phyloP scores from a whole-genome alignment of 352 stramenopile species.

The Globisporangium middletonii region DNA sequence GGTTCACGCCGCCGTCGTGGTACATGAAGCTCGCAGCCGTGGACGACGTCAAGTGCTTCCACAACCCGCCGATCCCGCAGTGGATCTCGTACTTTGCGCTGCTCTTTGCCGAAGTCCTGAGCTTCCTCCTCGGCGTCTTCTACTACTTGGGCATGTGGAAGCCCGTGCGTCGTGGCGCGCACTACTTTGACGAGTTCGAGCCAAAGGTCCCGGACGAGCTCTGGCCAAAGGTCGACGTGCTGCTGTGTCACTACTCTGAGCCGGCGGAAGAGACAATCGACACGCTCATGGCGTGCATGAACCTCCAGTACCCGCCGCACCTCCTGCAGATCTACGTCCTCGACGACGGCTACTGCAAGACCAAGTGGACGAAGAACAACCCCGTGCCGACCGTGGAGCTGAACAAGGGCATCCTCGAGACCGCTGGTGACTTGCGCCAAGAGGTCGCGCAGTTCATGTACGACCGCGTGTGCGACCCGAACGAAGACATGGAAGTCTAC shows the following conservation, averaged over 20 bases:
- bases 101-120: conserved; percentile 60
- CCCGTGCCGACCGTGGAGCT: conserved; percentile 61
- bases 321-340: conserved; percentile 82
- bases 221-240: conserved; percentile 81
- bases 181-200: conserved; percentile 88
- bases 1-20: conserved; percentile 64
- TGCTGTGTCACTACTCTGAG: conserved; percentile 81
- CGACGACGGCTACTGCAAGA: conserved; percentile 79
- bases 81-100: conserved; percentile 81
- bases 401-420: conserved; percentile 30
- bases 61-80: conserved; percentile 66
- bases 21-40: conserved; percentile 70
- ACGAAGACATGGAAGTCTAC: conserved; percentile 75
- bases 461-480: conserved; percentile 79
- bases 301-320: conserved; percentile 83
- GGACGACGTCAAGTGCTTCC: conserved; percentile 73
- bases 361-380: conserved; percentile 80
- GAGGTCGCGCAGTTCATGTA: conserved; percentile 84
- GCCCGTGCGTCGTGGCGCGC: conserved; percentile 73
- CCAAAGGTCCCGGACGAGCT: conserved; percentile 74
- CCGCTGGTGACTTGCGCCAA: conserved; percentile 73
- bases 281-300: conserved; percentile 84
- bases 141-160: conserved; percentile 91
- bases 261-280: conserved; percentile 81
- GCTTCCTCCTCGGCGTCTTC: conserved; percentile 57